A percentile compares a stretch with the other conserved stretches of the same genome.
These are phyloP conservation scores for Sordariomycetes sp. DNA, from an alignment of 2,329 filamentous ascomycete genomes.

Conservation along the genomic window DNA sequence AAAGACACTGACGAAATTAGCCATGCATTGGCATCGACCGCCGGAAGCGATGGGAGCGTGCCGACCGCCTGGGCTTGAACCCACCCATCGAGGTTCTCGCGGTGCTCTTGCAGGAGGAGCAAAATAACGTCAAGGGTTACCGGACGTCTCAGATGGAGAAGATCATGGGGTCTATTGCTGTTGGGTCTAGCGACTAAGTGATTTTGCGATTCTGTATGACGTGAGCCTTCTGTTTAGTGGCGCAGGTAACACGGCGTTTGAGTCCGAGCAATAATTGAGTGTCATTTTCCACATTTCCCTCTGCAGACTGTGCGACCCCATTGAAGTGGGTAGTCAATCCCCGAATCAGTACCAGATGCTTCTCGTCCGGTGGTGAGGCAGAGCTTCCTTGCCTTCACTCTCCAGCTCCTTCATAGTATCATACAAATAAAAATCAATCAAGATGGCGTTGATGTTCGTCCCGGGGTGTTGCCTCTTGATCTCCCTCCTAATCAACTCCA, in stretches of 20 bases:
- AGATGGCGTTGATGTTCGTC: constrained; percentile 69
- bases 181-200: too few relatives aligned
- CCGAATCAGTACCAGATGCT: constrained; percentile 85
- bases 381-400: constrained; percentile 41
- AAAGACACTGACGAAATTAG: constrained; percentile 31
- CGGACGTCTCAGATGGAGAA: constrained; percentile 71
- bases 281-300: too few relatives aligned
- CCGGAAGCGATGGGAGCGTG: constrained; percentile 79
- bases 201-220: too few relatives aligned
- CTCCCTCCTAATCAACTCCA: constrained; percentile 78
- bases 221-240: too few relatives aligned
- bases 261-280: too few relatives aligned
- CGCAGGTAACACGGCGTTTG: too few relatives aligned
- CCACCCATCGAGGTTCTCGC: constrained; percentile 88
- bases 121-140: constrained; percentile 38
- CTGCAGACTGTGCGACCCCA: background rate
- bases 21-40: constrained; percentile 82
- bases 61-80: constrained; percentile 70
- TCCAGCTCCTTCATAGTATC: constrained; percentile 88
- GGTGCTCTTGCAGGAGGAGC: constrained; percentile 64
- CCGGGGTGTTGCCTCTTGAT: constrained; percentile 67
- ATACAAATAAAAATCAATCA: constrained; percentile 97
- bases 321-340: background rate
- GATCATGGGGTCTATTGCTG: constrained; percentile 40
- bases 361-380: constrained; percentile 78